phyloP scores from a whole-genome alignment of 2,329 filamentous ascomycete genomes.

The Lachnellula cervina region DNA sequence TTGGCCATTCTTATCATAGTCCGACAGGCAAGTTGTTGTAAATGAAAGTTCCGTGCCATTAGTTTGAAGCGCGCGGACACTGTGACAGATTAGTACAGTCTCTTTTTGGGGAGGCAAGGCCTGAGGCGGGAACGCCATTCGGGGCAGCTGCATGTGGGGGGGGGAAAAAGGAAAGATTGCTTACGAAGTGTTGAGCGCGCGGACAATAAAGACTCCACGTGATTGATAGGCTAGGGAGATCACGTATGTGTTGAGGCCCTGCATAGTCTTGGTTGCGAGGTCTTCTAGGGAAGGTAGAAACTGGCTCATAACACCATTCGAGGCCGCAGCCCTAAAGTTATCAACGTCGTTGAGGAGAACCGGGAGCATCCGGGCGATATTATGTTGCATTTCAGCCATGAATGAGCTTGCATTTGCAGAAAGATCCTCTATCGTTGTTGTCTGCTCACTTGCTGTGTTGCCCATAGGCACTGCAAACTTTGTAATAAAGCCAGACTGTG shows the following conservation, averaged over 20 bases:
- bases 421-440: not conserved
- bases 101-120: too few relatives aligned
- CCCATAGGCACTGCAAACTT: not conserved
- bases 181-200: too few relatives aligned
- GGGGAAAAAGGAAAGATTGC: too few relatives aligned
- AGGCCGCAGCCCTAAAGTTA: not conserved
- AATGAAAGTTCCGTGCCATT: too few relatives aligned
- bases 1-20: too few relatives aligned
- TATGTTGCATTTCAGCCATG: not conserved
- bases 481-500: not conserved
- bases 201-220: too few relatives aligned
- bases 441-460: not conserved
- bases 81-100: too few relatives aligned
- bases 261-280: not conserved
- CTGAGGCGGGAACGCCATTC: too few relatives aligned
- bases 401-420: not conserved
- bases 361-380: not conserved
- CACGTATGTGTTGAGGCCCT: not conserved
- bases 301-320: not conserved
- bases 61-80: too few relatives aligned
- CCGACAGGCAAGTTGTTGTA: too few relatives aligned
- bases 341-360: not conserved
- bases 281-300: not conserved
- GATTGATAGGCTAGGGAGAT: not conserved
- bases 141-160: too few relatives aligned